Evolutionary conservation across 2,329 filamentous ascomycete genomes (phyloP).

Genomic region (Emmonsiellopsis sp.): DNA sequence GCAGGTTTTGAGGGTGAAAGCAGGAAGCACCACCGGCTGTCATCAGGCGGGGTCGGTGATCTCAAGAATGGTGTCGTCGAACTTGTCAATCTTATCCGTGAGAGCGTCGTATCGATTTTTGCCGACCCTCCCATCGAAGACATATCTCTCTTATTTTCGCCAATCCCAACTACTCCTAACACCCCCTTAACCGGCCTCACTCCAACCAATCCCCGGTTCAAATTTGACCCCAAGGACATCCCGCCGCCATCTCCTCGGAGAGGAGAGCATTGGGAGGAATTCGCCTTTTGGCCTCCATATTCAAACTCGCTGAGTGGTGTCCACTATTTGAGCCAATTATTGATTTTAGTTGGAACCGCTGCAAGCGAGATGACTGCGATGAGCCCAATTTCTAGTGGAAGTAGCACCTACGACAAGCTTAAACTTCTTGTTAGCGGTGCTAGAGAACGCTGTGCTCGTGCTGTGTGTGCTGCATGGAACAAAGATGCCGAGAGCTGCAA

Average conservation of each 20-base stretch:
- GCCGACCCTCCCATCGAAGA: slow-evolving; percentile 83
- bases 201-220: slow-evolving; percentile 63
- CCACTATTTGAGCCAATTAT: slow-evolving; percentile 74
- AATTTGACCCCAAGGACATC: slow-evolving; percentile 66
- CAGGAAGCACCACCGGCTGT: slow-evolving; percentile 69
- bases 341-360: slow-evolving; percentile 75
- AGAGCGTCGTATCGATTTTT: slow-evolving; percentile 74
- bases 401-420: slow-evolving; percentile 58
- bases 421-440: slow-evolving; percentile 66
- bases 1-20: slow-evolving; percentile 75
- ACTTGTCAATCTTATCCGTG: slow-evolving; percentile 72
- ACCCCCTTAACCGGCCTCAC: slow-evolving; percentile 53
- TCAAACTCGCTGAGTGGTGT: slow-evolving; percentile 89
- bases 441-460: slow-evolving; percentile 75
- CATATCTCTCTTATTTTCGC: slow-evolving; percentile 77
- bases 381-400: slow-evolving; percentile 52
- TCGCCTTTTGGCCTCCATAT: slow-evolving; percentile 92
- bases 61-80: slow-evolving; percentile 72
- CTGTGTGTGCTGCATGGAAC: slow-evolving; percentile 85
- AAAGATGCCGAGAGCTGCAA: slow-evolving; percentile 89
- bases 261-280: slow-evolving; percentile 83
- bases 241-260: slow-evolving; percentile 67
- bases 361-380: slow-evolving; percentile 78
- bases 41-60: slow-evolving; percentile 58
- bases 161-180: slow-evolving; percentile 57